These are phyloP conservation scores for Selenicereus undatus DNA, from an alignment of 148 eudicot species.

Conservation along the genomic window DNA sequence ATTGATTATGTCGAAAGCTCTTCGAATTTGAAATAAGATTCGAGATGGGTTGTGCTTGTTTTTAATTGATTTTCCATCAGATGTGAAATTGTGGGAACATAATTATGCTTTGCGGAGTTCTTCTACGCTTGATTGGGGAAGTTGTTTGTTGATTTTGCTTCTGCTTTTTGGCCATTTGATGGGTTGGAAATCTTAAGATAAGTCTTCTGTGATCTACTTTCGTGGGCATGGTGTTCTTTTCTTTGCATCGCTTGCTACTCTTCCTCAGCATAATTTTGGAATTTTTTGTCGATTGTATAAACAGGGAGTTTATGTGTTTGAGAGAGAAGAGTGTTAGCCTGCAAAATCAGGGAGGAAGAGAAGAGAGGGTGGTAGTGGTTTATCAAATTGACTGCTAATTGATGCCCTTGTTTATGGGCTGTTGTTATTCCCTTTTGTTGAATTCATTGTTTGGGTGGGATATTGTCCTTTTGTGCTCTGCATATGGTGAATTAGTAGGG, in stretches of 20 bases:
- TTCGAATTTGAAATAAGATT: neutral
- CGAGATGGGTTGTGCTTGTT: neutral
- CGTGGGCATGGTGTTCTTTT: neutral
- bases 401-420: neutral
- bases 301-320: neutral
- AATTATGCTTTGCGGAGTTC: neutral
- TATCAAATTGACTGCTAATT: slow-evolving; percentile 7
- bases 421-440: neutral
- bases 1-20: neutral
- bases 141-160: neutral
- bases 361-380: neutral
- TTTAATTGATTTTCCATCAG: neutral
- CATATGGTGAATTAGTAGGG: slow-evolving; percentile 6
- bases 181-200: slow-evolving; percentile 8
- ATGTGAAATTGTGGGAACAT: neutral
- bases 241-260: neutral
- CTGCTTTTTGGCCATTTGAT: neutral
- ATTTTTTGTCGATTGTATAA: neutral
- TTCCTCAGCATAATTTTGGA: neutral
- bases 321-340: neutral
- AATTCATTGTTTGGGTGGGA: neutral
- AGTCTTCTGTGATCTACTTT: slow-evolving; percentile 2
- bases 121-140: neutral
- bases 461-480: slow-evolving; percentile 1
- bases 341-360: neutral